Conservation (phyloP, 139 green algal species). For the Volvox reticuliferus region DNA sequence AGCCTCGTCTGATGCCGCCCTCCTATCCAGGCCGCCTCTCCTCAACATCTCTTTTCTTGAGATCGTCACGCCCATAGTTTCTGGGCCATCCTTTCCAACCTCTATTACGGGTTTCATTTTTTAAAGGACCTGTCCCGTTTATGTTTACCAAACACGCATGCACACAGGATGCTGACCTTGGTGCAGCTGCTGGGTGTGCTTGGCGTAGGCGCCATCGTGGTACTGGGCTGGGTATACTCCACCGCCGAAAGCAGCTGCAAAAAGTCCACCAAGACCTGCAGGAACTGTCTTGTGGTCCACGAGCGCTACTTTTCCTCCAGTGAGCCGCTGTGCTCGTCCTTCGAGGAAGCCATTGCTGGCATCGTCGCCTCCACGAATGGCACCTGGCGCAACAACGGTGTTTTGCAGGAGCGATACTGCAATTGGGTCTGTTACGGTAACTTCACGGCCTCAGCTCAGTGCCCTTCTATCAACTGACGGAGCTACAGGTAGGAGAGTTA, state of each 20-base stretch:
- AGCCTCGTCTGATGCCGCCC: too few species aligned
- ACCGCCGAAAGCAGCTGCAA: conserved; percentile 12
- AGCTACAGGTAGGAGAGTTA: neutral
- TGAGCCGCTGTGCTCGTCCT: conserved; percentile 13
- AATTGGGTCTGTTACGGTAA: conserved; percentile 36
- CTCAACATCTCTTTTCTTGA: too few species aligned
- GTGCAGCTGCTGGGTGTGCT: neutral
- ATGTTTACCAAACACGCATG: too few species aligned
- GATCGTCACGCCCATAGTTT: too few species aligned
- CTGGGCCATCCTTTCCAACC: too few species aligned
- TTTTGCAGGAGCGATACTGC: conserved; percentile 17
- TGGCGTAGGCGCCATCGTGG: conserved; percentile 32
- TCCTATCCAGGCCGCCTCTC: too few species aligned
- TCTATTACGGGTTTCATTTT: too few species aligned
- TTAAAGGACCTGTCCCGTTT: too few species aligned
- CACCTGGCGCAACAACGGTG: conserved; percentile 20
- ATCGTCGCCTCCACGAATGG: conserved; percentile 24
- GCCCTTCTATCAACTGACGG: neutral
- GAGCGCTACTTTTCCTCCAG: conserved; percentile 31
- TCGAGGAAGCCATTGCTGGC: neutral
- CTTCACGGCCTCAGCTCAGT: conserved; percentile 9
- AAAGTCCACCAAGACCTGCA: conserved; percentile 42
- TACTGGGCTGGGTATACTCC: conserved; percentile 33
- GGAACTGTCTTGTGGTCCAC: conserved; percentile 21
- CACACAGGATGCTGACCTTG: conserved; percentile 2